These are phyloP conservation scores for Gastrolobium villosum DNA, from an alignment of 306 rosid species.

Conservation along the genomic window DNA sequence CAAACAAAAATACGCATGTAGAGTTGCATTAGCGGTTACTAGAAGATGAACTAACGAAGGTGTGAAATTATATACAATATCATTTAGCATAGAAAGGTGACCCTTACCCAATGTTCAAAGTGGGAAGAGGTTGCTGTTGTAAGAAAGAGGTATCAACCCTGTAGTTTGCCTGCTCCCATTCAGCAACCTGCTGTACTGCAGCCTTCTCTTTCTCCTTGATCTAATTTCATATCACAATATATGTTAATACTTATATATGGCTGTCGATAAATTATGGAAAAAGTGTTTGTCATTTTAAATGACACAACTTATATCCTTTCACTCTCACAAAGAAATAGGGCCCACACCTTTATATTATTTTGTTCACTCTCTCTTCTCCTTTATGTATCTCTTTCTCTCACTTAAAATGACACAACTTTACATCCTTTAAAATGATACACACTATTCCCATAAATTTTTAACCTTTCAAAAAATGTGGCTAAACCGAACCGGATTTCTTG, in stretches of 20 bases:
- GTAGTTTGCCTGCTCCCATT: slow-evolving; percentile 69
- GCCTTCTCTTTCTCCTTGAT: slow-evolving; percentile 82
- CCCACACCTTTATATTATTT: no score
- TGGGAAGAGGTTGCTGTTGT: slow-evolving; percentile 63
- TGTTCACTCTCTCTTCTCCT: no score
- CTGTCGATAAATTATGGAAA: neutral
- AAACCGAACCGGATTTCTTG: no score
- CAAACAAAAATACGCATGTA: neutral
- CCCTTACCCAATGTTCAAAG: slow-evolving; percentile 79
- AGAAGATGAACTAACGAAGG: slow-evolving; percentile 13
- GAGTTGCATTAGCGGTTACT: neutral
- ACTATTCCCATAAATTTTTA: no score
- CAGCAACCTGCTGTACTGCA: slow-evolving; percentile 52
- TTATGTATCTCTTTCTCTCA: no score
- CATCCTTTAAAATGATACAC: no score
- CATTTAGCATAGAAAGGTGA: neutral
- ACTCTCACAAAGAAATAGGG: no score
- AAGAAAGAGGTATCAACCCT: slow-evolving; percentile 59
- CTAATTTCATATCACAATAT: slow-evolving; percentile 51
- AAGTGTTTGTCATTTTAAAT: no score
- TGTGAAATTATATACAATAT: neutral
- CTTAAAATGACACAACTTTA: no score
- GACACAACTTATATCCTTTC: no score
- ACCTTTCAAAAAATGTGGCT: no score
- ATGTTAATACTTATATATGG: neutral